Percentiles rank a stretch among this genome's conserved stretches.
These are phyloP conservation scores for Triticum timopheevii DNA, from an alignment of 176 grass and related monocot genomes.

Conservation along the genomic window DNA sequence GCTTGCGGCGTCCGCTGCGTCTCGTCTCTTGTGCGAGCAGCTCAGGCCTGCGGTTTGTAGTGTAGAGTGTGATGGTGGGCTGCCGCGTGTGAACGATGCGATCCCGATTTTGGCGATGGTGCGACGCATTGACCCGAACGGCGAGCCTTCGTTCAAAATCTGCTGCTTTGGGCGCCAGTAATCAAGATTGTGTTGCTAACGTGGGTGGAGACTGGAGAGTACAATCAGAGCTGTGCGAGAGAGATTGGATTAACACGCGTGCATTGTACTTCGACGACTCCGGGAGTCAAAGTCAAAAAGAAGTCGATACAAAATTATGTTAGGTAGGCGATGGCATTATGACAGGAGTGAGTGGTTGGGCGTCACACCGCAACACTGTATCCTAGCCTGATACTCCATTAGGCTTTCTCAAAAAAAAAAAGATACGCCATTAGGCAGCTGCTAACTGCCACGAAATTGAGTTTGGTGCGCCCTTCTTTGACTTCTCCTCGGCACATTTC, in stretches of 20 bases:
- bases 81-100: conserved; percentile 12
- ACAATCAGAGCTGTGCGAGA: neutral
- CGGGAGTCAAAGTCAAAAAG: conserved; percentile 10
- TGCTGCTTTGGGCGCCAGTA: neutral
- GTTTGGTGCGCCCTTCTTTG: neutral
- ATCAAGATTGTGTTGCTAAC: neutral
- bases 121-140: neutral
- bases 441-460: neutral
- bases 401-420: no score
- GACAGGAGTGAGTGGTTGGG: conserved; percentile 5
- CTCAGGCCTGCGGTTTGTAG: neutral
- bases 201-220: no score
- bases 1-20: neutral
- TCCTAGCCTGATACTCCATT: neutral
- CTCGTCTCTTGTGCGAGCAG: neutral
- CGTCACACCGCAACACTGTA: neutral
- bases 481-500: no score
- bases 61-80: neutral
- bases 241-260: no score
- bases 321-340: neutral
- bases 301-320: neutral
- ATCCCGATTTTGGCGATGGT: neutral
- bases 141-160: neutral
- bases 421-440: no score
- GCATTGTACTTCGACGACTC: neutral